Evolutionary conservation across 2,329 filamentous ascomycete species (phyloP), one percentile per base, ranked within the genome.

Genomic region (Akanthomyces muscarius): DNA sequence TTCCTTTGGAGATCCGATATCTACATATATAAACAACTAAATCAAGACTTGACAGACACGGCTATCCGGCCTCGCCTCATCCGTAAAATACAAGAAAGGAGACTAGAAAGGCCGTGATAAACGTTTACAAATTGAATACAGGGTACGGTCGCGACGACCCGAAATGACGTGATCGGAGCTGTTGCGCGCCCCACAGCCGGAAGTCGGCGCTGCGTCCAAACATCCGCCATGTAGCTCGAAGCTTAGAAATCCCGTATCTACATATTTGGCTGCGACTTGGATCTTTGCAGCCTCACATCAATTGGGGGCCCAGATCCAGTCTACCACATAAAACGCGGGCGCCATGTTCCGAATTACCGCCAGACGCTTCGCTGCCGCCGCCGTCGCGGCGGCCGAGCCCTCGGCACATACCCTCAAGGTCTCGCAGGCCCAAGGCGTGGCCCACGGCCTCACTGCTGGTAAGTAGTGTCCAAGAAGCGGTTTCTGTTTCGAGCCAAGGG

Each of bases 401-500:
- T 74, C 75, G 8, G 74, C 84, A 52, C 86, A 91, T 71, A 87
- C 87, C 33, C 80, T 94, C 65, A 83, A 83, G 66, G 87, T 97
- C 64, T 92, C 91, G 48, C 86, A 86, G 72, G 90, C 90, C 36
- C 92, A 97, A 75, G 89, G 91, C 63, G 78, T 91, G 64, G 88
- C 91, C 56, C 85, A 89, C 73, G 89, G 91, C 53, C 83, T 97
- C 69, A 87, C 91, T 61, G 92, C 90, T 80, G 92, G 92, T 95
- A 83, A 66, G 78, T 65, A 48, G 41, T 30, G 28, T n/a, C 33
- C 18, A 10, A 36, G 30, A 59, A 10, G 25, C 41, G 8, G 7
- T 8, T 5, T 14, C 10, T n/a, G 23, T 36, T 11, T 42, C 38
- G 13, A 44, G 41, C 53, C 41, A 42, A 23, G 16, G 25, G 6